Base-by-base conservation (phyloP, 768 basidiomycete species). In the Paxillus rubicundulus region DNA sequence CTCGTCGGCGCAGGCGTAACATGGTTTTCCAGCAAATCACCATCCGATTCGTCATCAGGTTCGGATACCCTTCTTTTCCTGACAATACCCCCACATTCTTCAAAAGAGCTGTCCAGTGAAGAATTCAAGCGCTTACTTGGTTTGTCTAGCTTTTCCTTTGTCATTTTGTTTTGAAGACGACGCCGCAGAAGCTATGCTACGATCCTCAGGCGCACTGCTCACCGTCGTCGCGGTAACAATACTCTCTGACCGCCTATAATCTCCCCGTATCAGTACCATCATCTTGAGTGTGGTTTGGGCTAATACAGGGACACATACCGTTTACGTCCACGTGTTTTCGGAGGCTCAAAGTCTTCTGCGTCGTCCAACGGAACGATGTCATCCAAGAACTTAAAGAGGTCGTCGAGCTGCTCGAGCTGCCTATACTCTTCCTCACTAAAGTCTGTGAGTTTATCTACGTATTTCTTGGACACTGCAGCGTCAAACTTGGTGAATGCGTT, bases 401-500 rank as follows among this genome's bases (percentile, higher is more conserved):
- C 77, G 37, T 81, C 77, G 24, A 89, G 76, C 27, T 81, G 72
- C 47, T 84, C 80, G 3, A 90, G 73, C 49, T 85, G 74, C 53
- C 85, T 72, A 53, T 81, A 84, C 39, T 90, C 86, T 36, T 81
- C 85, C 61, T 89, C 87, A 53, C 77, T 82, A 65, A 91, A 86
- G 53, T 78, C 79, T 54, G 84, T 82, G 12, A 93, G 72, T 59
- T 87, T 83, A 49, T 81, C 77, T 34, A 82, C 81, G 56, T 85
- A 92, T 61, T 82, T 85, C 75, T 91, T 93, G 45, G 71, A 68
- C 39, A 97, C 73, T 4, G 73, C 54, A 0, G 76, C 65, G 30
- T 89, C 84, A 62, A 96, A 94, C 55, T 84, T 85, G 20, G 69
- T 72, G 45, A 96, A 74, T 0, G 91, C 85, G 54, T 86, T 93